Evolutionary conservation across 371 early-diverging fungal genomes (phyloP).

Genomic region (Saksenaea oblongispora): DNA sequence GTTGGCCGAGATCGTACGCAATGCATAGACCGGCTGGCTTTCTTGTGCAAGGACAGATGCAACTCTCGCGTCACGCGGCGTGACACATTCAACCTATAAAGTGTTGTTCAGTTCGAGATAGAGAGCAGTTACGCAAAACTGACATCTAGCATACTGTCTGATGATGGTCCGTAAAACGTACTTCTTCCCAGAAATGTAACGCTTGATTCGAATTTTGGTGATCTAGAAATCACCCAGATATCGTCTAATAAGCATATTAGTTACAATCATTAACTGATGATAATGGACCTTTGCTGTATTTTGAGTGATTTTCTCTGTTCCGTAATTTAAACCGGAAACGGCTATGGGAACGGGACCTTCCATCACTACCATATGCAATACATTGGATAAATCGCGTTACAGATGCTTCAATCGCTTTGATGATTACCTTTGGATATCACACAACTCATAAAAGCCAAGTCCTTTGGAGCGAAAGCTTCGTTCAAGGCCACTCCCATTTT

Average conservation of each 20-base stretch:
- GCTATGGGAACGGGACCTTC: neutral
- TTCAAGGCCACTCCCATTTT: slow-evolving; percentile 27
- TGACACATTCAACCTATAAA: slow-evolving; percentile 44
- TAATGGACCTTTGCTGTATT: slow-evolving; percentile 43
- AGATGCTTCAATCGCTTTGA: neutral
- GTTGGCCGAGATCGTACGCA: slow-evolving; percentile 67
- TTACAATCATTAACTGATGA: neutral
- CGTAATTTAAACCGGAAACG: slow-evolving; percentile 29
- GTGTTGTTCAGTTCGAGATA: neutral
- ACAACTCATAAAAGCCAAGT: slow-evolving; percentile 32
- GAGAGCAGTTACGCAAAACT: neutral
- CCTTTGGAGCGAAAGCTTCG: slow-evolving; percentile 39
- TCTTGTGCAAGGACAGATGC: slow-evolving; percentile 25
- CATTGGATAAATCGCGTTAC: neutral
- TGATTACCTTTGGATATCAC: slow-evolving; percentile 24
- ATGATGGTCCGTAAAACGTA: slow-evolving; percentile 61
- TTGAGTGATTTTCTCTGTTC: slow-evolving; percentile 53
- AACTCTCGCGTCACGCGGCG: slow-evolving; percentile 42
- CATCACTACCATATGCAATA: slow-evolving; percentile 6
- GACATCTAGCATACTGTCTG: slow-evolving; percentile 54
- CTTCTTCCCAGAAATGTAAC: slow-evolving; percentile 58
- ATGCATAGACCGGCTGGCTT: slow-evolving; percentile 47
- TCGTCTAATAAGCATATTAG: slow-evolving; percentile 47
- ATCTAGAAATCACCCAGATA: slow-evolving; percentile 66
- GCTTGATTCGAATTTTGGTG: slow-evolving; percentile 45